A percentile compares a stretch with the other conserved stretches of the same genome.
Conservation (phyloP, 2,329 filamentous ascomycete genomes). For the Hypomyces perniciosus region DNA sequence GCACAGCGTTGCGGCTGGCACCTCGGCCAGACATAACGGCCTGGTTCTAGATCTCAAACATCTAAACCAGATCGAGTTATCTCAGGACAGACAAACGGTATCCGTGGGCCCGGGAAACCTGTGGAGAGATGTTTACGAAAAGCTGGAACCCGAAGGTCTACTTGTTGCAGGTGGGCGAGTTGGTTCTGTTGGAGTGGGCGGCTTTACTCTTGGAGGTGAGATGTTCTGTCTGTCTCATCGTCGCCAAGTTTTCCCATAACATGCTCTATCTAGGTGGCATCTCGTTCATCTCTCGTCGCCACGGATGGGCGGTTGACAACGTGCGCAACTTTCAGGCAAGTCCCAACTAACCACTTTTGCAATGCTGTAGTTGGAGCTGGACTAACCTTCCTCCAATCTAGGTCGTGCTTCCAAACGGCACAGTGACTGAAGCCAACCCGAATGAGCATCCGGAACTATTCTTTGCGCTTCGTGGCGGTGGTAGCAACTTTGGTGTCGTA, state of each 20-base stretch:
- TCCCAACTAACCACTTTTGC: not conserved
- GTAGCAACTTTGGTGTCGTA: slow-evolving; percentile 19
- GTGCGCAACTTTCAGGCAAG: slow-evolving; percentile 4
- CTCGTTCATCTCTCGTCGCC: slow-evolving; percentile 12
- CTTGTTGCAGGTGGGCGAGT: slow-evolving; percentile 35
- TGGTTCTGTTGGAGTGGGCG: slow-evolving; percentile 31
- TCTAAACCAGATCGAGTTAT: slow-evolving; percentile 28
- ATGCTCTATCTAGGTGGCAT: slow-evolving; percentile 13
- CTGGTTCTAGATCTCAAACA: slow-evolving; percentile 32
- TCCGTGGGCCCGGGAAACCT: slow-evolving; percentile 32
- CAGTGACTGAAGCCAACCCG: slow-evolving; percentile 1
- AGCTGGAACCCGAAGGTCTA: slow-evolving; percentile 25
- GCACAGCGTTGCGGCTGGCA: slow-evolving; percentile 35
- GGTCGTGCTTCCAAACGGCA: slow-evolving; percentile 8
- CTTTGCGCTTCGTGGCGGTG: slow-evolving; percentile 6
- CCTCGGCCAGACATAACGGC: slow-evolving; percentile 30
- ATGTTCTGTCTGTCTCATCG: slow-evolving; percentile 26
- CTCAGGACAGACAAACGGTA: slow-evolving; percentile 24
- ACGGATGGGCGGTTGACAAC: slow-evolving; percentile 14
- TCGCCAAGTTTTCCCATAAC: slow-evolving; percentile 19
- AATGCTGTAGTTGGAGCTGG: too few relatives aligned
- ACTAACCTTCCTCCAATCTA: not conserved
- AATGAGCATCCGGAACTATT: slow-evolving; percentile 1
- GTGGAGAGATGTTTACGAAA: slow-evolving; percentile 34
- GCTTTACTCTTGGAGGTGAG: slow-evolving; percentile 23